Evolutionary conservation across 306 rosid species (phyloP), one percentile per base, ranked within the genome.

Genomic region (Oemleria cerasiformis): DNA sequence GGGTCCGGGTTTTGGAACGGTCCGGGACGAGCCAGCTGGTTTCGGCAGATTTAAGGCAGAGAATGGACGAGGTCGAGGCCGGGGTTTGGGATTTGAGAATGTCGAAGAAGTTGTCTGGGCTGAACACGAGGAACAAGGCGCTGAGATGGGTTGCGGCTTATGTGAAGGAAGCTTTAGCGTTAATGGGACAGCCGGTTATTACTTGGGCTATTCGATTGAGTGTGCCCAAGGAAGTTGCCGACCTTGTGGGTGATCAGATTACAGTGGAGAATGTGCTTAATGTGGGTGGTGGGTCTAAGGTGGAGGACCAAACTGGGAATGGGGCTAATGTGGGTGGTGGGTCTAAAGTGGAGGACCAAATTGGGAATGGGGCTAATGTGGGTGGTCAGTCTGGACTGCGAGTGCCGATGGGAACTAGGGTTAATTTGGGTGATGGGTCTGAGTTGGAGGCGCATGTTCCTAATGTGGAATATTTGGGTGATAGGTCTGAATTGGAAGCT

Each of bases 111-210:
- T 53, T 94, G 8, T 58, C 62, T 42, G 57, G 25, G 6, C 36
- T 83, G 84, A 89, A 88, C 63, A 79, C 86, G 16, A 71, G 91
- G 65, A 72, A 75, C 54, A 83, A 67, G 3, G 97, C 99, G 21
- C 6, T 91, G 36, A 54, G 55, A 7, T 70, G 73, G 73, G 70
- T 86, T 38, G 34, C 58, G 49, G 82, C 4, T 45, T 94, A 69
- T 78, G 21, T 91, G 82, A 67, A 67, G 23, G 96, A 89, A 75
- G 88, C 92, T 2, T 82, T 89, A 87, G 84, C 49, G 15, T 12
- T 44, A 7, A 73, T 87, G 79, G 97, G 96, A 4, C 86, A 84
- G 41, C 44, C 91, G 10, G 86, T 84, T 68, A 69, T 87, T 40
- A 82, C 84, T 34, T 75, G 61, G 21, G 68, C 73, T 11, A 82